phyloP scores from a whole-genome alignment of 192 early-diverging fungal genomes.

The Kickxella alabastrina region DNA sequence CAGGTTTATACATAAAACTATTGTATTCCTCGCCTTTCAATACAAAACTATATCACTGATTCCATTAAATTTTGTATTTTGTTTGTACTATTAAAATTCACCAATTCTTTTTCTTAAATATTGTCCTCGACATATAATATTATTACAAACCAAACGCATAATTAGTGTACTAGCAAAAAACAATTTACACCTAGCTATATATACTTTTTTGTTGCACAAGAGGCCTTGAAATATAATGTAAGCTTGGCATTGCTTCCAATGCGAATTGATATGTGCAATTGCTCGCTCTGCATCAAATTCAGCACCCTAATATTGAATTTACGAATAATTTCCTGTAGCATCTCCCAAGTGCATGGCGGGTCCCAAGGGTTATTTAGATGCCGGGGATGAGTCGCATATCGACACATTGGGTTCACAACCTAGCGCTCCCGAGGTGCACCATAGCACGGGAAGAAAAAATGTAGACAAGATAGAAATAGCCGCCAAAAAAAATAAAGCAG shows the following conservation, averaged over 20 bases:
- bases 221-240: no score
- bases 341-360: no score
- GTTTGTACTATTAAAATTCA: not conserved
- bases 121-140: not conserved
- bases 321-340: no score
- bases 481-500: not conserved
- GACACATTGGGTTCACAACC: not conserved
- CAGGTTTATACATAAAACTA: no score
- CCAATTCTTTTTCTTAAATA: not conserved
- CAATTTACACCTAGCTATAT: no score
- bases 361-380: no score
- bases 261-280: no score
- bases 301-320: no score
- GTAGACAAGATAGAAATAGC: not conserved
- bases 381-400: no score
- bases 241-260: no score
- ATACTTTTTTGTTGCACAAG: no score
- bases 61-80: not conserved
- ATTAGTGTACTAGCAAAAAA: not conserved
- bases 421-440: not conserved
- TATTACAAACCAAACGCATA: not conserved
- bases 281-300: no score
- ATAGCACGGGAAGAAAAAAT: not conserved
- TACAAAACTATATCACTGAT: not conserved
- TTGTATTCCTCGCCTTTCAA: not conserved